Percentiles rank a stretch among this genome's conserved stretches.
These are phyloP conservation scores for Gossypium turneri DNA, from an alignment of 345 rosid species.

Conservation along the genomic window DNA sequence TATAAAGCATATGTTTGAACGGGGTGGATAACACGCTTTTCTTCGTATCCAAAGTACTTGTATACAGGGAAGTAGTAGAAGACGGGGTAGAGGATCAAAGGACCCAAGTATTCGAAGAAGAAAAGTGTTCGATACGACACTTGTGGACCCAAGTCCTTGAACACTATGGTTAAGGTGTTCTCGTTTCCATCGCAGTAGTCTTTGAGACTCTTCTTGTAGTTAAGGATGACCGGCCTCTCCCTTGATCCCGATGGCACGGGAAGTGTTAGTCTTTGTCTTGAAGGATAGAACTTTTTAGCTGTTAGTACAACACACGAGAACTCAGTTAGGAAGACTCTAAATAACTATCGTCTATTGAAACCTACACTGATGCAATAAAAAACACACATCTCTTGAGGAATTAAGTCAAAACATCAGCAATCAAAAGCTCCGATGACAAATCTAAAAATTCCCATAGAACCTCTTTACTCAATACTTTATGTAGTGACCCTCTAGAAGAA, in stretches of 20 bases:
- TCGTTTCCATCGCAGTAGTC: slow-evolving; percentile 67
- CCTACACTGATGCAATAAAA: neutral
- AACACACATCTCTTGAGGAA: neutral
- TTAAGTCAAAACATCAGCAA: neutral
- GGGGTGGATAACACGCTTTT: slow-evolving; percentile 58
- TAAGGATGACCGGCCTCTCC: slow-evolving; percentile 65
- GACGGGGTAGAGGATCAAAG: slow-evolving; percentile 74
- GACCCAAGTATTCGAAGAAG: slow-evolving; percentile 95
- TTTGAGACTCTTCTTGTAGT: slow-evolving; percentile 62
- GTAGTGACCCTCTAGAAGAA: neutral
- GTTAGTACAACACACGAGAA: slow-evolving; percentile 26
- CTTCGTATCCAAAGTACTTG: slow-evolving; percentile 64
- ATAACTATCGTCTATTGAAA: neutral
- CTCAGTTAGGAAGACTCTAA: neutral
- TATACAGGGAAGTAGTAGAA: slow-evolving; percentile 90
- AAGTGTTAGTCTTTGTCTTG: slow-evolving; percentile 92
- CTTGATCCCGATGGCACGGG: slow-evolving; percentile 72
- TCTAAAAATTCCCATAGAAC: neutral
- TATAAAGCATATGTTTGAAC: slow-evolving; percentile 92
- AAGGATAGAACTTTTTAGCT: slow-evolving; percentile 89
- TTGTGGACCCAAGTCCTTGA: slow-evolving; percentile 95
- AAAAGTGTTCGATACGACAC: slow-evolving; percentile 91
- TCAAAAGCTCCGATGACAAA: neutral
- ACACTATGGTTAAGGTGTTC: slow-evolving; percentile 54
- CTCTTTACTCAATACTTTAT: neutral